These are phyloP conservation scores for Fomitopsis betulina DNA, from an alignment of 1,284 basidiomycete genomes.

Conservation along the genomic window DNA sequence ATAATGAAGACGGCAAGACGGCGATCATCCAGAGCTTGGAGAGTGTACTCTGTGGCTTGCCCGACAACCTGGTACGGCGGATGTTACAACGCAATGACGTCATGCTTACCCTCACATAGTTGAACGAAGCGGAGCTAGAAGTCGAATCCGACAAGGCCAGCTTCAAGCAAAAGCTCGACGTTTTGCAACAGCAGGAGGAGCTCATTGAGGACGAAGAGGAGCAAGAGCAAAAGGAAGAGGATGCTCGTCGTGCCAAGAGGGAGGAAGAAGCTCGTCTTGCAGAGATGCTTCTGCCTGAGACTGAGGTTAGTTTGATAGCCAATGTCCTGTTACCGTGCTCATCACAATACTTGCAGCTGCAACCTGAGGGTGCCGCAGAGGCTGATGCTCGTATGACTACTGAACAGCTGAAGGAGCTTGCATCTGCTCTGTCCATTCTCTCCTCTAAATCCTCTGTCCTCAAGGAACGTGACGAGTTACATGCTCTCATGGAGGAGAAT, in stretches of 20 bases:
- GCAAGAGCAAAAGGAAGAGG: conserved; percentile 95
- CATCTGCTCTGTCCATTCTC: conserved; percentile 87
- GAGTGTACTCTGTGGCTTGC: conserved; percentile 87
- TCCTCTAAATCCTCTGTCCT: conserved; percentile 96
- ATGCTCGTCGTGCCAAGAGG: conserved; percentile 81
- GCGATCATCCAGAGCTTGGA: conserved; percentile 81
- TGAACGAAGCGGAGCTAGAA: conserved; percentile 96
- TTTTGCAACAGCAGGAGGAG: conserved; percentile 97
- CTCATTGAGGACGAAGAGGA: conserved; percentile 99
- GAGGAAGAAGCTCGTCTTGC: conserved; percentile 76
- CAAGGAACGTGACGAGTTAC: conserved; percentile 92
- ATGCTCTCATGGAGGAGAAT: conserved; percentile 90
- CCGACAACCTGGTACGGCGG: conserved; percentile 83
- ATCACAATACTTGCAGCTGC: conserved; percentile 27
- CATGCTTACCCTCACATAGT: conserved; percentile 37
- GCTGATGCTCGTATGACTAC: conserved; percentile 90
- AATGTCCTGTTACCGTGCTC: not conserved
- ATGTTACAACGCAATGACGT: not conserved
- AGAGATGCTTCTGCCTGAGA: conserved; percentile 73
- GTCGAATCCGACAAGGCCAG: conserved; percentile 91
- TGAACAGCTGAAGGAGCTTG: conserved; percentile 93
- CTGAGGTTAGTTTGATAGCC: conserved; percentile 47
- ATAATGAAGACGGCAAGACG: conserved; percentile 73
- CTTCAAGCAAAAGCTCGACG: conserved; percentile 98
- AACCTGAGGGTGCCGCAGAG: conserved; percentile 41